Base-by-base conservation (phyloP, 2,329 filamentous ascomycete species). In the Myrmaecium sp. region DNA sequence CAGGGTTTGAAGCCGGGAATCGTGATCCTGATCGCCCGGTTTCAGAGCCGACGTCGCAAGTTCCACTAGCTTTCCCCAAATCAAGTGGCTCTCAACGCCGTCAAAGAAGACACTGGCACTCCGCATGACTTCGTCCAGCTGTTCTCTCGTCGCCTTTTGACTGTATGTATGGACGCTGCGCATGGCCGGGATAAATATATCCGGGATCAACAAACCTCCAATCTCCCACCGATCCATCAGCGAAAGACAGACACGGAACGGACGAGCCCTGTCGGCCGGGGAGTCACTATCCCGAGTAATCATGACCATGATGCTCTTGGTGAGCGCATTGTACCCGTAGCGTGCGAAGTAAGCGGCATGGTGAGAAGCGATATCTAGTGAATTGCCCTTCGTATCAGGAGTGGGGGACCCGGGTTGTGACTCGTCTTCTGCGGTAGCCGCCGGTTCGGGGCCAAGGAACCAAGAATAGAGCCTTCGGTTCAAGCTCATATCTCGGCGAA, bases 181-280 rank as follows among this genome's bases (percentile, higher is more conserved):
- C 39, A 98, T 69, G 14, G 86, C 74, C 3, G 84, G 79, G 9
- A 94, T 60, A 43, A 98, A 95, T 9, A 95, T 69, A 33, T 82
- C 74, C 0, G 84, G 80, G 2, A 95, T 76, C 24, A 98, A 73
- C 11, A 86, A 62, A 2, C 82, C 82, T 16, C 89, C 89, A 36
- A 98, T 86, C 48, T 98, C 89, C 84, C 83, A 95, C 31, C 84
- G 74, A 52, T 98, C 89, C 89, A 98, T 95, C 27, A 98, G 60
- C 10, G 91, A 94, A 3, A 95, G 64, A 42, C 83, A 91, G 35
- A 95, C 81, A 30, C 84, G 74, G 45, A 92, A 94, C 1, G 89
- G 86, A 20, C 74, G 73, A 12, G 83, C 81, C 46, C 74, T 66
- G 42, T 91, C 81, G 1, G 65, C 51, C 1, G 77, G 66, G 29